Percentiles rank a stretch among this genome's conserved stretches.
Conservation (phyloP, 2,329 filamentous ascomycete species). For the Penicillium sp. region DNA sequence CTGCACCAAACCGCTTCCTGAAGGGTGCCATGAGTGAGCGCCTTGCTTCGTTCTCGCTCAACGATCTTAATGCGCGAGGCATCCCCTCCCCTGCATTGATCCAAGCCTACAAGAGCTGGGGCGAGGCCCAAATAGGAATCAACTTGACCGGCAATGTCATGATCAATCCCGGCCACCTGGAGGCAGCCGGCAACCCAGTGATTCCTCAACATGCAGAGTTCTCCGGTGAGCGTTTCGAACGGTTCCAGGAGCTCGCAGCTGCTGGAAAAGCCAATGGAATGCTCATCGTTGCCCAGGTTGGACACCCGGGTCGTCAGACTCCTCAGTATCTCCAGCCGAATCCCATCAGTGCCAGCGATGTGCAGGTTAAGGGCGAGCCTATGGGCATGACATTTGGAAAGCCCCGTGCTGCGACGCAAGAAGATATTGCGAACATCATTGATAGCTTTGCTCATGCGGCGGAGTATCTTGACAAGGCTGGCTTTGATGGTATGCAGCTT, state of each 20-base stretch:
- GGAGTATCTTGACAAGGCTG: neutral
- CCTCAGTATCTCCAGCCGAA: conserved; percentile 45
- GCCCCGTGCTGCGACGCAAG: conserved; percentile 31
- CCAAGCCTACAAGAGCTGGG: conserved; percentile 62
- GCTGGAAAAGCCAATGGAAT: conserved; percentile 45
- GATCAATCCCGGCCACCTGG: conserved; percentile 60
- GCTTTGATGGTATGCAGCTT: neutral
- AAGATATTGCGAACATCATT: conserved; percentile 53
- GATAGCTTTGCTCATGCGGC: conserved; percentile 57
- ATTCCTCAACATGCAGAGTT: neutral
- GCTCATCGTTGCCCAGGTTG: conserved; percentile 60
- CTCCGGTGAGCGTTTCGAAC: neutral
- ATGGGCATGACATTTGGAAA: conserved; percentile 36
- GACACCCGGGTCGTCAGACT: conserved; percentile 62
- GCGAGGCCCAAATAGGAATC: conserved; percentile 55
- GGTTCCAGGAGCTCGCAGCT: neutral
- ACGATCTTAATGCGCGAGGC: conserved; percentile 52
- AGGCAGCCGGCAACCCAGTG: conserved; percentile 24
- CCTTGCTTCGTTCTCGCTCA: conserved; percentile 59
- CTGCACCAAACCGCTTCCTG: conserved; percentile 63
- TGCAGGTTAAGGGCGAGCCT: conserved; percentile 41
- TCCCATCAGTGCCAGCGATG: conserved; percentile 53
- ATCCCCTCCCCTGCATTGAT: conserved; percentile 54
- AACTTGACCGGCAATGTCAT: conserved; percentile 65
- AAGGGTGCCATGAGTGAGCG: conserved; percentile 68